Evolutionary conservation across 116 monocot species (phyloP).

Genomic region (Cymodocea nodosa): DNA sequence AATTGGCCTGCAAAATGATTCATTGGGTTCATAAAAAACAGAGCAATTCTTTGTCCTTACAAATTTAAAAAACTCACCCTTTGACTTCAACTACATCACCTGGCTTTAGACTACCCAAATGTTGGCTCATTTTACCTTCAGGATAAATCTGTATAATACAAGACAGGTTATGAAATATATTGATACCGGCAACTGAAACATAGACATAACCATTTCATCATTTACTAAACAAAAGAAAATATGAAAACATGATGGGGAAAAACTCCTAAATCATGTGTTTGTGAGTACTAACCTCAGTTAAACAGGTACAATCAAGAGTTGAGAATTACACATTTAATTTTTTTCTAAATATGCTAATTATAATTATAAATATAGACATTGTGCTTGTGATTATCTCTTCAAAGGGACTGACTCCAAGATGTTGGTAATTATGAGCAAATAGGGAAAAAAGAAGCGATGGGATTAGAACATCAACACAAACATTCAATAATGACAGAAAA

Average conservation of each 20-base stretch:
- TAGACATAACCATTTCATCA: background rate
- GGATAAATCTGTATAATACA: constrained; percentile 64
- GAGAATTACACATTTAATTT: too few species aligned
- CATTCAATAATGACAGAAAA: background rate
- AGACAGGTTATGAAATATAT: background rate
- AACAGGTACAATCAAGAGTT: too few species aligned
- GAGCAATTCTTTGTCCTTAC: background rate
- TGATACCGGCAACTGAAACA: background rate
- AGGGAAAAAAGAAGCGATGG: too few species aligned
- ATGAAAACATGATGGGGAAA: background rate
- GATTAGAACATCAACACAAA: background rate
- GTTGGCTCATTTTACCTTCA: constrained; percentile 97
- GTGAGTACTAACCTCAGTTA: background rate
- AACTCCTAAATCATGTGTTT: background rate
- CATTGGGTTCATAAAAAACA: background rate
- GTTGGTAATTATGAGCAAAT: too few species aligned
- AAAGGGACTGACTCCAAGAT: too few species aligned
- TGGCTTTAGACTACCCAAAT: constrained; percentile 66
- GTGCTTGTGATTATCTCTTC: too few species aligned
- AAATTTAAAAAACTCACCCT: constrained; percentile 38
- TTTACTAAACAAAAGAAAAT: background rate
- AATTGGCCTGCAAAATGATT: constrained; percentile 52
- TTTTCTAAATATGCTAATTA: too few species aligned
- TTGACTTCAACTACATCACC: constrained; percentile 94
- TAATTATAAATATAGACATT: too few species aligned